phyloP scores from a whole-genome alignment of 352 stramenopile species.

The Pythium guiyangense region DNA sequence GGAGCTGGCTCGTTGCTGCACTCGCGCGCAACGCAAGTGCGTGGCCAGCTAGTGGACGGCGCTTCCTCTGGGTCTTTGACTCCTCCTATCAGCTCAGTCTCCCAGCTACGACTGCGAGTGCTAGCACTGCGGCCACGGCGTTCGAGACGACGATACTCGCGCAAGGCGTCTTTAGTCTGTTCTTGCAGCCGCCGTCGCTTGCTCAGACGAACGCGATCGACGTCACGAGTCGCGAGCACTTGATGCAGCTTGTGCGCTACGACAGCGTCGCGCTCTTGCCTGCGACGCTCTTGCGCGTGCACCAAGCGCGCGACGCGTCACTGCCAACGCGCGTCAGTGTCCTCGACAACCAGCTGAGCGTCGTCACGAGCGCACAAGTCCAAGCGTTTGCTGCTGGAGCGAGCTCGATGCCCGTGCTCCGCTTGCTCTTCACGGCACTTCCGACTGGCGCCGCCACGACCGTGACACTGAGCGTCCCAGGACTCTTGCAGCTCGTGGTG shows the following conservation, averaged over 20 bases:
- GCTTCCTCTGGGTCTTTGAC: conserved; percentile 15
- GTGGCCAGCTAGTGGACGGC: conserved; percentile 26
- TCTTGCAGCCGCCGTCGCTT: conserved; percentile 15
- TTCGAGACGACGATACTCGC: conserved; percentile 14
- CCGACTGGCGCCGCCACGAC: conserved; percentile 6
- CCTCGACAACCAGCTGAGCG: conserved; percentile 15
- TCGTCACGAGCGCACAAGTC: conserved; percentile 20
- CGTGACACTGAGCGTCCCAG: conserved; percentile 23
- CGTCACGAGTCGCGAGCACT: conserved; percentile 2
- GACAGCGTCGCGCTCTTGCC: conserved; percentile 14
- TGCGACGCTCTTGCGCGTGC: conserved; percentile 20
- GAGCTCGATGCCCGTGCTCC: conserved; percentile 26
- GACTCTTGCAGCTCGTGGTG: conserved; percentile 20
- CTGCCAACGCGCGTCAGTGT: conserved; percentile 19
- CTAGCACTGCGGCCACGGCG: background rate
- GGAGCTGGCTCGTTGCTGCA: conserved; percentile 5
- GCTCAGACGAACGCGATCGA: conserved; percentile 4
- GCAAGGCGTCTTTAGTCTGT: conserved; percentile 27
- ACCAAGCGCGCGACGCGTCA: conserved; percentile 21
- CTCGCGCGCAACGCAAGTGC: conserved; percentile 3
- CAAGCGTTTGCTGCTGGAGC: conserved; percentile 19
- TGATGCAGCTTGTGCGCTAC: conserved; percentile 21
- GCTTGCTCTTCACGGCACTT: conserved; percentile 16
- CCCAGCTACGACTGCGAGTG: background rate
- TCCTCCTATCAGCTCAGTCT: conserved; percentile 11